These are phyloP conservation scores for Penicillium mononematosum DNA, from an alignment of 495 filamentous ascomycete species.

Conservation along the genomic window DNA sequence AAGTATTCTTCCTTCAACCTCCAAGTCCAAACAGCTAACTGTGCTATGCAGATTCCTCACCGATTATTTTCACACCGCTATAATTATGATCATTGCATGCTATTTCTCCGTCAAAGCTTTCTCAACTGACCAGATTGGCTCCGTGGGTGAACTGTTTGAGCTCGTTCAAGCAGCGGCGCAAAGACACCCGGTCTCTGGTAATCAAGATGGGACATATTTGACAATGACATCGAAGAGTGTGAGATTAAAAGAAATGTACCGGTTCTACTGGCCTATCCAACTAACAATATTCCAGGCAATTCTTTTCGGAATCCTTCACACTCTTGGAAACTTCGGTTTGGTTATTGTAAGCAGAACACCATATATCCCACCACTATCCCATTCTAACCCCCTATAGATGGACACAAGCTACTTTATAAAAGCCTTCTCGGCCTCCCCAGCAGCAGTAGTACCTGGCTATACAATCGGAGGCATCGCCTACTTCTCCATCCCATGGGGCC, in stretches of 20 bases:
- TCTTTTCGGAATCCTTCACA: slow-evolving; percentile 47
- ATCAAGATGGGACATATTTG: slow-evolving; percentile 48
- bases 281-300: slow-evolving; percentile 28
- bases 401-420: slow-evolving; percentile 51
- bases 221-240: slow-evolving; percentile 51
- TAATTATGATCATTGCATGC: slow-evolving; percentile 49
- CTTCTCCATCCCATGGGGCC: slow-evolving; percentile 45
- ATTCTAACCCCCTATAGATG: slow-evolving; percentile 30
- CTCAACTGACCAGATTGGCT: slow-evolving; percentile 40
- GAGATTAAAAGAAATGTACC: not conserved
- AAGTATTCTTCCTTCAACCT: slow-evolving; percentile 10
- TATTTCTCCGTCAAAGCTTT: slow-evolving; percentile 49
- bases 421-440: slow-evolving; percentile 41
- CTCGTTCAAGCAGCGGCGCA: slow-evolving; percentile 43
- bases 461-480: slow-evolving; percentile 46
- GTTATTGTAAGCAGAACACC: slow-evolving; percentile 33
- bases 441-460: slow-evolving; percentile 43
- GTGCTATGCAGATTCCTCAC: slow-evolving; percentile 39
- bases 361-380: not conserved
- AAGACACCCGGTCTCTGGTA: slow-evolving; percentile 44
- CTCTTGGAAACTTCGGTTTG: slow-evolving; percentile 41
- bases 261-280: not conserved
- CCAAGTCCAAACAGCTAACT: not conserved
- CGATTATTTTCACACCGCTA: slow-evolving; percentile 44
- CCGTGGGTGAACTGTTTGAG: slow-evolving; percentile 45